phyloP scores from a whole-genome alignment of 2,329 filamentous ascomycete species.

The Canariomyces notabilis region DNA sequence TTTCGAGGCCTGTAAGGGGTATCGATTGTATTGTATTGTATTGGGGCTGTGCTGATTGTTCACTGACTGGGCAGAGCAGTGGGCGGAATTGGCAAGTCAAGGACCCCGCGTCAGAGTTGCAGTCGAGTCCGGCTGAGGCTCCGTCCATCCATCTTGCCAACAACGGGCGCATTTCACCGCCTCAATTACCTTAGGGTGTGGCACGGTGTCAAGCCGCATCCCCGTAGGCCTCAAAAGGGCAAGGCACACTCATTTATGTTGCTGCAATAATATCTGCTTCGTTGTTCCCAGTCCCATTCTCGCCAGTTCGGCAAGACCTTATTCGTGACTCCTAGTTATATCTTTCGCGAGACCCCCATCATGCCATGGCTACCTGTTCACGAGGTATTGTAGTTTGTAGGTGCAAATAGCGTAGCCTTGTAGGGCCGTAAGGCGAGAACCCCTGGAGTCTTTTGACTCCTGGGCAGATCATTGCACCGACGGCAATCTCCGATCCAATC shows the following conservation, averaged over 20 bases:
- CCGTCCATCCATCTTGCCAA: neutral
- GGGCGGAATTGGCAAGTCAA: conserved; percentile 9
- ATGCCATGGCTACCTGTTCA: no score
- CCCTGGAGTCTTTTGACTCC: no score
- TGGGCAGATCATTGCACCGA: no score
- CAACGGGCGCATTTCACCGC: neutral
- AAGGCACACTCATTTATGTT: conserved; percentile 15
- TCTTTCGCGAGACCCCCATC: no score
- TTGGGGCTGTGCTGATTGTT: conserved; percentile 10
- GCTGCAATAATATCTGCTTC: neutral
- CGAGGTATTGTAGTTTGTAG: no score
- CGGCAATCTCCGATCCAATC: no score
- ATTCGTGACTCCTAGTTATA: conserved; percentile 3
- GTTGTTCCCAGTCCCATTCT: conserved; percentile 1
- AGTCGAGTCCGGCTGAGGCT: neutral
- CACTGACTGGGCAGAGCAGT: conserved; percentile 12
- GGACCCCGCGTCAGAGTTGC: conserved; percentile 2
- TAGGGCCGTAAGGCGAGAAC: no score
- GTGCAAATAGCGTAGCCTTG: no score
- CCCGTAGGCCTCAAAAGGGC: neutral
- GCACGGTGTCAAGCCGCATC: neutral
- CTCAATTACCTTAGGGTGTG: neutral
- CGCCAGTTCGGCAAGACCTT: conserved; percentile 1
- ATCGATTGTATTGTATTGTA: neutral
- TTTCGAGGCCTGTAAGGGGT: no score